Evolutionary conservation across 208 protist genomes (phyloP).

Genomic region (Trypanosoma scelopori): DNA sequence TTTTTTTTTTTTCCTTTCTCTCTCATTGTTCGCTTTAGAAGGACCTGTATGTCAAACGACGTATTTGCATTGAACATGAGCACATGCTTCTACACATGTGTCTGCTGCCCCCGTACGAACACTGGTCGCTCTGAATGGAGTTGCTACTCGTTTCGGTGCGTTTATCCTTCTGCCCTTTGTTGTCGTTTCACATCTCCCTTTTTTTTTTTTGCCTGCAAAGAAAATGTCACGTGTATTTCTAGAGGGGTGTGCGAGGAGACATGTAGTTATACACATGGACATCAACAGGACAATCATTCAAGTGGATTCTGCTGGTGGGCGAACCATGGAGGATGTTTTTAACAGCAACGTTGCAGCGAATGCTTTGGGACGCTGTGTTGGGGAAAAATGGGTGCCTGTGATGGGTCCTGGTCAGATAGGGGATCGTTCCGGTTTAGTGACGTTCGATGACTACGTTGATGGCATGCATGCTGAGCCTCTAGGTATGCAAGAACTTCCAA

Average conservation of each 20-base stretch:
- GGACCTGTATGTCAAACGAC: no score
- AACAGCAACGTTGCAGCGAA: constrained; percentile 87
- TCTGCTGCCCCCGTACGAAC: no score
- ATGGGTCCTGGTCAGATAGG: constrained; percentile 49
- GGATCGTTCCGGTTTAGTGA: constrained; percentile 34
- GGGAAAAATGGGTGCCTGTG: constrained; percentile 43
- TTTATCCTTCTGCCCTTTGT: no score
- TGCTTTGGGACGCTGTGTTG: constrained; percentile 55
- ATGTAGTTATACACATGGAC: constrained; percentile 88
- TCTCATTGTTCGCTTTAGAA: background rate
- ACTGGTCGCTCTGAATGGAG: no score
- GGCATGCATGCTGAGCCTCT: constrained; percentile 45
- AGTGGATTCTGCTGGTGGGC: constrained; percentile 69
- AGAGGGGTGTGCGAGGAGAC: constrained; percentile 50
- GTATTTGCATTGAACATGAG: no score
- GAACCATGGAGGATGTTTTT: constrained; percentile 78
- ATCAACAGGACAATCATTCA: constrained; percentile 92
- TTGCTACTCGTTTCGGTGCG: no score
- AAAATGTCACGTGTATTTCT: constrained; percentile 60
- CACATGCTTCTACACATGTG: no score
- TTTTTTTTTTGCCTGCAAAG: constrained; percentile 4
- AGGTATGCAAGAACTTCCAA: constrained; percentile 67
- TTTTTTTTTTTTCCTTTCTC: constrained; percentile 5
- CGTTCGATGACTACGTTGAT: constrained; percentile 77
- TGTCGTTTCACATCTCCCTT: background rate